Percentiles rank a stretch among this genome's conserved stretches.
Evolutionary conservation across 768 basidiomycete genomes (phyloP).

Genomic region (Suillus hirtellus): DNA sequence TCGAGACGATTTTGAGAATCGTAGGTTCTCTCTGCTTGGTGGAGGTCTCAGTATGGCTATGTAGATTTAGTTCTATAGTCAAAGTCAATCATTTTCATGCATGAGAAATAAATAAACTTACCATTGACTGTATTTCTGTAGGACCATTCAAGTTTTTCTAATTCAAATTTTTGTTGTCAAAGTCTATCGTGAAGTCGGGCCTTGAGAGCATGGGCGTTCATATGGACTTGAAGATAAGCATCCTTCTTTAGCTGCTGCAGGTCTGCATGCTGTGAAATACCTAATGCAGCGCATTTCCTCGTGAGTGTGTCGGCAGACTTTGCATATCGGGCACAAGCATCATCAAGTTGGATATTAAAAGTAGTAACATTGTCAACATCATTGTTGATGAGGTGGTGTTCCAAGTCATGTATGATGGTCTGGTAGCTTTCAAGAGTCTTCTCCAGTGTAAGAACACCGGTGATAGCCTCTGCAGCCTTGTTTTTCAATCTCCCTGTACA

Average conservation of each 20-base stretch:
- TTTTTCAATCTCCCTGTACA: too few species aligned
- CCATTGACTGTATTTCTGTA: slow-evolving; percentile 21
- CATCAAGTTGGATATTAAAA: slow-evolving; percentile 8
- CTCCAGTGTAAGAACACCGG: too few species aligned
- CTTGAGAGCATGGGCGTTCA: slow-evolving; percentile 26
- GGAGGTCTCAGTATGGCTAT: too few species aligned
- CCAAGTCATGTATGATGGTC: slow-evolving; percentile 1
- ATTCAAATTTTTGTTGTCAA: slow-evolving; percentile 20
- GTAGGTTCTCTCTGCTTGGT: too few species aligned
- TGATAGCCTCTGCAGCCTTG: too few species aligned
- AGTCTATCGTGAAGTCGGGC: slow-evolving; percentile 17
- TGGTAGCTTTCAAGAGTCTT: too few species aligned
- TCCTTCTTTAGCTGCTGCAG: slow-evolving; percentile 11
- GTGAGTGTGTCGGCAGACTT: background rate
- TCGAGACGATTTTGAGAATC: too few species aligned
- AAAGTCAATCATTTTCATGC: background rate
- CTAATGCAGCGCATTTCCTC: background rate
- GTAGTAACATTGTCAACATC: slow-evolving; percentile 1
- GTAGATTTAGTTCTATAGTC: too few species aligned
- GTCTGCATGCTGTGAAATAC: slow-evolving; percentile 7
- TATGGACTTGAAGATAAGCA: slow-evolving; percentile 14
- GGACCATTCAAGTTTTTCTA: slow-evolving; percentile 17
- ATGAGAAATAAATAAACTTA: slow-evolving; percentile 9
- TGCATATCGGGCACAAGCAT: background rate
- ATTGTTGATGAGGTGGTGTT: slow-evolving; percentile 5